phyloP scores from a whole-genome alignment of 1,284 basidiomycete species.

The Athelia sp. region DNA sequence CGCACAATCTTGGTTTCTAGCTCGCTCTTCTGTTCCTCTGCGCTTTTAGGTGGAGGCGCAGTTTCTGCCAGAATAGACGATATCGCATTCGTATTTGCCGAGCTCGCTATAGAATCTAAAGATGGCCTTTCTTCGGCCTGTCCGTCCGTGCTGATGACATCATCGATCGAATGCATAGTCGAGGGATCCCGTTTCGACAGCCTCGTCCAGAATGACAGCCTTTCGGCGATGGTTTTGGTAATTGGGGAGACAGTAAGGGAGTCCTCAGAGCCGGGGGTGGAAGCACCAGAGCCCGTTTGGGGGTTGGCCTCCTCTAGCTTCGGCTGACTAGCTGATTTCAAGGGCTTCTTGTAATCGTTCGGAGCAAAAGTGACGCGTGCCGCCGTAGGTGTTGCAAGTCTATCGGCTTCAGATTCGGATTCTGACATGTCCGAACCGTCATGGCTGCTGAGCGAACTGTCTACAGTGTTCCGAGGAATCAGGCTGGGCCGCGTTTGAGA shows the following conservation, averaged over 20 bases:
- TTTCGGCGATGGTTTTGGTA: constrained; percentile 54
- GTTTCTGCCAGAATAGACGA: constrained; percentile 44
- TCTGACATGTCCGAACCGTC: constrained; percentile 2
- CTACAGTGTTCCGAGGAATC: constrained; percentile 23
- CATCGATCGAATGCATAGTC: constrained; percentile 11
- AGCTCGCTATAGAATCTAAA: constrained; percentile 47
- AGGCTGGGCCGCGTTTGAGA: constrained; percentile 41
- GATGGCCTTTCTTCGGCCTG: constrained; percentile 31
- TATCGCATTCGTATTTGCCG: constrained; percentile 26
- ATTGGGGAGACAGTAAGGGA: constrained; percentile 42
- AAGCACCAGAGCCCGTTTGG: constrained; percentile 44
- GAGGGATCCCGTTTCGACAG: constrained; percentile 37
- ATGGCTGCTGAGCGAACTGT: constrained; percentile 12
- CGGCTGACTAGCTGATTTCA: constrained; percentile 28
- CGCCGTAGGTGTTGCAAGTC: constrained; percentile 13
- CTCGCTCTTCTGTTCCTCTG: constrained; percentile 63
- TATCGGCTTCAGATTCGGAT: constrained; percentile 1
- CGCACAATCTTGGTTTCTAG: constrained; percentile 75
- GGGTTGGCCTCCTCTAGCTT: constrained; percentile 10
- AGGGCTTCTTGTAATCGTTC: constrained; percentile 35
- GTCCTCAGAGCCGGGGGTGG: constrained; percentile 38
- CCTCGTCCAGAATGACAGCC: constrained; percentile 69
- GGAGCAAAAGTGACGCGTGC: constrained; percentile 45
- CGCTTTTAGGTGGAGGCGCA: constrained; percentile 51
- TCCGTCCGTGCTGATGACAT: constrained; percentile 15